Evolutionary conservation across 2,329 filamentous ascomycete genomes (phyloP).

Genomic region (Erysiphe pulchra): DNA sequence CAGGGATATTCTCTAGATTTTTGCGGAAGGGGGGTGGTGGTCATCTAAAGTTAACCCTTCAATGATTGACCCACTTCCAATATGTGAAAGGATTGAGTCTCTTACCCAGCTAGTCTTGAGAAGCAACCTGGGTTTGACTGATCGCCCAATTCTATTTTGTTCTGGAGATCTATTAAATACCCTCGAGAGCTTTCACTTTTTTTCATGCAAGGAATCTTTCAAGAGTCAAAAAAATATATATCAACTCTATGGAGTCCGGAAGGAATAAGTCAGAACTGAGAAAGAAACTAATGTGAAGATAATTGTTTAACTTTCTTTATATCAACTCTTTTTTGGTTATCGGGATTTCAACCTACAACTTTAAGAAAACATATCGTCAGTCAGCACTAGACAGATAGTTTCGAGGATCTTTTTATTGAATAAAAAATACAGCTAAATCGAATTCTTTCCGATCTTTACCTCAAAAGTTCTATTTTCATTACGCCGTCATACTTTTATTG

Average conservation of each 20-base stretch:
- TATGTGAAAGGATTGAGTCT: no score
- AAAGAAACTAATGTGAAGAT: slow-evolving; percentile 3
- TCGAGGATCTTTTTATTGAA: background rate
- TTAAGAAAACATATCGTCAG: no score
- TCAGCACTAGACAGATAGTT: background rate
- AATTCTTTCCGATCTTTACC: no score
- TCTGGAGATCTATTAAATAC: slow-evolving; percentile 25
- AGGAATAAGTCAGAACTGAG: slow-evolving; percentile 7
- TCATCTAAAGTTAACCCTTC: no score
- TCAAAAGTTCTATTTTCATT: background rate
- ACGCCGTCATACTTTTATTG: slow-evolving; percentile 1
- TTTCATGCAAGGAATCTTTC: slow-evolving; percentile 12
- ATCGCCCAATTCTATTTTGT: slow-evolving; percentile 11
- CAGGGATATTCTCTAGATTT: no score
- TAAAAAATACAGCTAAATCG: no score
- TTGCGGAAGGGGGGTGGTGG: no score
- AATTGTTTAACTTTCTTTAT: background rate
- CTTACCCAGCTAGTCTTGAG: no score
- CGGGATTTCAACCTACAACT: background rate
- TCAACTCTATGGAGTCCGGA: slow-evolving; percentile 14
- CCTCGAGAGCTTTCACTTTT: slow-evolving; percentile 18
- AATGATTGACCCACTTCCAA: no score
- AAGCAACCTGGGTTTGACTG: no score
- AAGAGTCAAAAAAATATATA: slow-evolving; percentile 6
- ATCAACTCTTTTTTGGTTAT: slow-evolving; percentile 1